A percentile compares a stretch with the other conserved stretches of the same genome.
Evolutionary conservation across 805 yeast species (phyloP).

Genomic region (Alloascoidea africana): DNA sequence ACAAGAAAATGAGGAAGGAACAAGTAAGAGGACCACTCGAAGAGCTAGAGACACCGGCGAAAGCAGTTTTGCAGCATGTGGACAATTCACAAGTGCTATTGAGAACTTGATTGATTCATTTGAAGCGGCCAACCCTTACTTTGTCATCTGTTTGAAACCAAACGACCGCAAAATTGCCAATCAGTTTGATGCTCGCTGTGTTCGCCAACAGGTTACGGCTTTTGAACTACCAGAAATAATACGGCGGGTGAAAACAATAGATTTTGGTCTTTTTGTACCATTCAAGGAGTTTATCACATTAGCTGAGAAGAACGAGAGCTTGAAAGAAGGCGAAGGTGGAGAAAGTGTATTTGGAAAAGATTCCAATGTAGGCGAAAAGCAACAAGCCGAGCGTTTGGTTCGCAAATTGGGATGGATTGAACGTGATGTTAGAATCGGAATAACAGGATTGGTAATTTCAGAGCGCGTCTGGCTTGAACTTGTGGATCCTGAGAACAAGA

Average conservation of each 20-base stretch:
- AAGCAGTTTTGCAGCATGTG: slow-evolving; percentile 15
- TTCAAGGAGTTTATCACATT: slow-evolving; percentile 19
- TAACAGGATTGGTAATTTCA: slow-evolving; percentile 23
- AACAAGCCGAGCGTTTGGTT: slow-evolving; percentile 15
- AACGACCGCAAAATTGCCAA: slow-evolving; percentile 21
- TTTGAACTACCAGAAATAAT: slow-evolving; percentile 25
- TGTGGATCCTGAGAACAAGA: slow-evolving; percentile 20
- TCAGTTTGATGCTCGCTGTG: slow-evolving; percentile 25
- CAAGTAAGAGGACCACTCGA: slow-evolving; percentile 4
- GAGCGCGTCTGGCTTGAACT: slow-evolving; percentile 25
- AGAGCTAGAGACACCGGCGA: no score
- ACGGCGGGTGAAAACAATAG: slow-evolving; percentile 20
- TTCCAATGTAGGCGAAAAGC: slow-evolving; percentile 14
- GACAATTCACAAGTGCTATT: slow-evolving; percentile 18
- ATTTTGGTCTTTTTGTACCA: slow-evolving; percentile 21
- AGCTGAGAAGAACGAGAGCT: slow-evolving; percentile 10
- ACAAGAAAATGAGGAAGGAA: slow-evolving; percentile 7
- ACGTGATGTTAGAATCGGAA: slow-evolving; percentile 22
- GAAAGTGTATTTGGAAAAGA: slow-evolving; percentile 4
- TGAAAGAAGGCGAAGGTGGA: slow-evolving; percentile 4
- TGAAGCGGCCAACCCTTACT: slow-evolving; percentile 22
- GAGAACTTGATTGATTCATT: slow-evolving; percentile 20
- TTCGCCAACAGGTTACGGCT: slow-evolving; percentile 24
- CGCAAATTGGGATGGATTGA: slow-evolving; percentile 17
- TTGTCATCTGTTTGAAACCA: slow-evolving; percentile 24